Evolutionary conservation across 805 yeast genomes (phyloP), one percentile per base, ranked within the genome.

Genomic region (Cyberlindnera mycetangii): DNA sequence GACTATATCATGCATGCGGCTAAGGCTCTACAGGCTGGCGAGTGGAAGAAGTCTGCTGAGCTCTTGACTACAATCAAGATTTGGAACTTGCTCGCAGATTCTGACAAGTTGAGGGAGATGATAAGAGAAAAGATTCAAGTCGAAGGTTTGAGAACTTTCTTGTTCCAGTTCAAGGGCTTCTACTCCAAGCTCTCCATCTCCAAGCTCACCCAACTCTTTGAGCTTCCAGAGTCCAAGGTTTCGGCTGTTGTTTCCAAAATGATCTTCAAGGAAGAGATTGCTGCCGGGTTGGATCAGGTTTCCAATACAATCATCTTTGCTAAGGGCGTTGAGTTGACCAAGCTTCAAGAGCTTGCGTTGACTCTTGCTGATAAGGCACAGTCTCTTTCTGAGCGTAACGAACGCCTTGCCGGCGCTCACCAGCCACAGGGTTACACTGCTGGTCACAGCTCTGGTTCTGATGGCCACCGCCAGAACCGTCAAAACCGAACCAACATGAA

Each of bases 1-100:
- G 99, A 93, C 66, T 87, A 79, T 68, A 83, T 93, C 56, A 83
- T 92, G 76, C 87, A 86, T 65, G 96, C 97, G 39, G 95, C 97
- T 33, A 83, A 83, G 68, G 80, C 88, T 25, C 79, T 93, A 66
- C 87, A 86, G 63, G 78, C 77, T 56, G 97, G 97, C 54, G 88
- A 92, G 62, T 93, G 99, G 98, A 70, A 75, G 51, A 74, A 76
- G 56, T 83, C 96, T 19, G 77, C 80, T 53, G 80, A 79, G 41
- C 75, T 87, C 61, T 77, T 93, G 57, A 72, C 78, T 32, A 74
- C 87, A 21, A 83, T 92, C 65, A 85, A 85, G 71, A 82, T 86
- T 58, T 93, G 98, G 98, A 77, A 78, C 51, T 74, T 89, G 65
- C 74, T 88, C 66, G 80, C 88, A 48, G 81, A 86, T 55, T 65